Evolutionary conservation across 768 basidiomycete species (phyloP).

Genomic region (Sarcomyxa edulis): DNA sequence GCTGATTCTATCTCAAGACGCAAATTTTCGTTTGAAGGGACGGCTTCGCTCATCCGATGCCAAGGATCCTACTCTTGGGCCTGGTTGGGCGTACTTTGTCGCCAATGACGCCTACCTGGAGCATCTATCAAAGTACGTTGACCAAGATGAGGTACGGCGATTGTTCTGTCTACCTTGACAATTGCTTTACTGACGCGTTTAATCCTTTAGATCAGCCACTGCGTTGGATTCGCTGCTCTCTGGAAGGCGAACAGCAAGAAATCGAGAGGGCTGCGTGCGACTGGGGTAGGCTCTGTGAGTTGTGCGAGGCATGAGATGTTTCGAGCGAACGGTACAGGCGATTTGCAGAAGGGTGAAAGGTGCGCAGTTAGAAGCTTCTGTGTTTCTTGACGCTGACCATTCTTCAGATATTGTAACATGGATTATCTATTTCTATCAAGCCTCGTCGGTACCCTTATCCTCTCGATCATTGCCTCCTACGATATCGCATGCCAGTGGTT

Average conservation of each 20-base stretch:
- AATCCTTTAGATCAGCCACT: conserved; percentile 19
- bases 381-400: background rate
- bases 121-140: conserved; percentile 9
- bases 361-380: conserved; percentile 5
- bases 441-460: background rate
- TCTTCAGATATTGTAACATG: conserved; percentile 12
- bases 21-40: conserved; percentile 13
- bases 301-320: conserved; percentile 20
- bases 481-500: conserved; percentile 11
- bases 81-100: conserved; percentile 11
- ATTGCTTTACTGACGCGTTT: no score
- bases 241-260: conserved; percentile 16
- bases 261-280: conserved; percentile 15
- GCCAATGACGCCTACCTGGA: conserved; percentile 3
- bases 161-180: no score
- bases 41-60: conserved; percentile 7
- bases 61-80: conserved; percentile 11
- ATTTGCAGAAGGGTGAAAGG: conserved; percentile 27
- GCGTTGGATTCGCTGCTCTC: conserved; percentile 21
- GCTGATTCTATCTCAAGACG: conserved; percentile 13
- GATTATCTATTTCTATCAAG: conserved; percentile 12
- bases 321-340: conserved; percentile 17
- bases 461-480: conserved; percentile 8
- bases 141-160: conserved; percentile 9
- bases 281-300: conserved; percentile 16